Base-by-base conservation (phyloP, 2,329 filamentous ascomycete genomes). In the Trichoderma sp. region DNA sequence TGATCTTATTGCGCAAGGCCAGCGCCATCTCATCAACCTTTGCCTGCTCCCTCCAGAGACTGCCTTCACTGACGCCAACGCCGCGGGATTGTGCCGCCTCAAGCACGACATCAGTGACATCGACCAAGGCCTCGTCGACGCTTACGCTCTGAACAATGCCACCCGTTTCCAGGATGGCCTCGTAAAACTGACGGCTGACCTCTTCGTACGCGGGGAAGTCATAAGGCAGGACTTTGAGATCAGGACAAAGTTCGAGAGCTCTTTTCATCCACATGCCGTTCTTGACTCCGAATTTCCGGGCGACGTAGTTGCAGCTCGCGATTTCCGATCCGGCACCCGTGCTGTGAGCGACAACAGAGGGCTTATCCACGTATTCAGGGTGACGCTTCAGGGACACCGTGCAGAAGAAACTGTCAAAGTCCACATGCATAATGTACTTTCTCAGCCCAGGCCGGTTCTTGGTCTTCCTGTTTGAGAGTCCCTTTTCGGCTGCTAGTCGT, bases 251-350 rank as follows among this genome's bases (percentile, higher is more conserved):
- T 69, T 95, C 89, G 66, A 90, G 82, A 0, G 95, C 95, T 41
- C 85, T 84, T 74, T 94, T 96, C 94, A 99, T 98, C 95, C 96
- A 99, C 95, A 98, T 99, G 44, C 96, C 96, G 71, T 99, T 99
- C 74, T 93, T 97, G 63, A 99, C 83, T 1, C 94, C 94, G 71
- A 89, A 95, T 39, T 86, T 83, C 44, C 95, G 87, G 7, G 96
- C 95, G 21, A 90, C 88, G 74, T 99, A 99, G 72, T 99, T 99
- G 78, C 95, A 99, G 69, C 93, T 97, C 24, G 95, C 95, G 72
- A 99, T 98, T 74, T 99, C 95, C 0, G 94, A 97, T 0, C 92
- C 92, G 26, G 86, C 87, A 0, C 94, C 94, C 51, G 84, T 85
- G 5, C 94, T 90, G 73, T 99, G 95, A 4, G 95, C 94, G 41